phyloP scores from a whole-genome alignment of 2,329 filamentous ascomycete genomes.

The Clonostachys solani region DNA sequence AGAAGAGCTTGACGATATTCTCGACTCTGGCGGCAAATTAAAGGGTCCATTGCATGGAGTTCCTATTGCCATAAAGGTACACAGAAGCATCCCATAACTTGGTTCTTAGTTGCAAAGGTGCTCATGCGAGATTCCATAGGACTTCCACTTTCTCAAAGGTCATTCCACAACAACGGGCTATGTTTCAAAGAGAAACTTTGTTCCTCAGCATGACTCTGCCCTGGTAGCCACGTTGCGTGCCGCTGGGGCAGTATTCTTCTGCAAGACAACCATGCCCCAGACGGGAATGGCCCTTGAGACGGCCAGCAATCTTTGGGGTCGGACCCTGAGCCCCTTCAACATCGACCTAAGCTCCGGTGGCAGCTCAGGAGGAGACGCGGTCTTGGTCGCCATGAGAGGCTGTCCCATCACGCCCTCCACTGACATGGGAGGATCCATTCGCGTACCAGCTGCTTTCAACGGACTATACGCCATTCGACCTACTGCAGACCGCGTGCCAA shows the following conservation, averaged over 20 bases:
- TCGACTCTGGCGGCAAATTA: slow-evolving; percentile 28
- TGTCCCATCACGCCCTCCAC: slow-evolving; percentile 34
- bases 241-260: slow-evolving; percentile 62
- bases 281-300: slow-evolving; percentile 30
- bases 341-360: slow-evolving; percentile 58
- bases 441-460: slow-evolving; percentile 35
- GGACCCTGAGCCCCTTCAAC: slow-evolving; percentile 60
- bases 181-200: background rate
- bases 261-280: slow-evolving; percentile 67
- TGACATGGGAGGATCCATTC: slow-evolving; percentile 41
- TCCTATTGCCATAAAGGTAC: slow-evolving; percentile 33
- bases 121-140: too few species aligned
- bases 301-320: slow-evolving; percentile 56
- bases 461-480: slow-evolving; percentile 36
- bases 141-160: background rate
- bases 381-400: slow-evolving; percentile 32
- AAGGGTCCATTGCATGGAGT: slow-evolving; percentile 60
- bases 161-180: background rate
- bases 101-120: too few species aligned
- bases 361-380: slow-evolving; percentile 53
- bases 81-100: background rate
- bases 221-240: slow-evolving; percentile 4
- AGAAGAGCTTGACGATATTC: slow-evolving; percentile 35
- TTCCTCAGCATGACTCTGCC: background rate
- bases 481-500: slow-evolving; percentile 20